phyloP scores from a whole-genome alignment of 345 rosid species.

The Moricandia arvensis region DNA sequence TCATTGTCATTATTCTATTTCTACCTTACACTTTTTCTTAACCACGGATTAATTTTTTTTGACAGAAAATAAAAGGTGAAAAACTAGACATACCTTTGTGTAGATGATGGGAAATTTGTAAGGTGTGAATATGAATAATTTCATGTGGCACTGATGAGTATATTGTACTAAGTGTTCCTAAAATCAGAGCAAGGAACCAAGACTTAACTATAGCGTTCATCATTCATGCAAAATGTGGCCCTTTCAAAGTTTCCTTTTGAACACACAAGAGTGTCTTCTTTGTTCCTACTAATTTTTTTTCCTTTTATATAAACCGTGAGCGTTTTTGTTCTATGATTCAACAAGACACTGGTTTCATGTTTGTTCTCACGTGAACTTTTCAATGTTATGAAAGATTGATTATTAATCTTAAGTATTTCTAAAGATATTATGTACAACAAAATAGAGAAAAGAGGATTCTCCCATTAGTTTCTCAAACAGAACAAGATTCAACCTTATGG shows the following conservation, averaged over 20 bases:
- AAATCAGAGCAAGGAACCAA: slow-evolving; percentile 22
- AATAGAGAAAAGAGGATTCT: background rate
- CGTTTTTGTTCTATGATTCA: slow-evolving; percentile 15
- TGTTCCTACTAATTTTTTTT: slow-evolving; percentile 22
- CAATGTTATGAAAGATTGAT: background rate
- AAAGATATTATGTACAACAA: background rate
- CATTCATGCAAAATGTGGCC: slow-evolving; percentile 12
- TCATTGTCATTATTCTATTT: slow-evolving; percentile 27
- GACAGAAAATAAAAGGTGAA: slow-evolving; percentile 10
- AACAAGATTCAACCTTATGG: background rate
- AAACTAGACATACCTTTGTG: slow-evolving; percentile 7
- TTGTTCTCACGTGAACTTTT: background rate
- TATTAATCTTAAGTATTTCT: background rate
- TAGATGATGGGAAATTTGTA: slow-evolving; percentile 20
- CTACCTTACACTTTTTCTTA: slow-evolving; percentile 8
- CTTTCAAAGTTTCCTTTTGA: slow-evolving; percentile 22
- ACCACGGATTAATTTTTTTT: background rate
- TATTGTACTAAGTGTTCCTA: slow-evolving; percentile 28
- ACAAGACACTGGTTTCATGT: slow-evolving; percentile 17
- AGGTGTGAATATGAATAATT: slow-evolving; percentile 31
- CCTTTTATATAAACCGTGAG: background rate
- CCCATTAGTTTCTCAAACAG: background rate
- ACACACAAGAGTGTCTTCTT: slow-evolving; percentile 25
- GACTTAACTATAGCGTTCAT: slow-evolving; percentile 14
- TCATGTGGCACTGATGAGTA: slow-evolving; percentile 25